A percentile compares a stretch with the other conserved stretches of the same genome.
Evolutionary conservation across 768 basidiomycete species (phyloP).

Genomic region (Suillus ampliporus): DNA sequence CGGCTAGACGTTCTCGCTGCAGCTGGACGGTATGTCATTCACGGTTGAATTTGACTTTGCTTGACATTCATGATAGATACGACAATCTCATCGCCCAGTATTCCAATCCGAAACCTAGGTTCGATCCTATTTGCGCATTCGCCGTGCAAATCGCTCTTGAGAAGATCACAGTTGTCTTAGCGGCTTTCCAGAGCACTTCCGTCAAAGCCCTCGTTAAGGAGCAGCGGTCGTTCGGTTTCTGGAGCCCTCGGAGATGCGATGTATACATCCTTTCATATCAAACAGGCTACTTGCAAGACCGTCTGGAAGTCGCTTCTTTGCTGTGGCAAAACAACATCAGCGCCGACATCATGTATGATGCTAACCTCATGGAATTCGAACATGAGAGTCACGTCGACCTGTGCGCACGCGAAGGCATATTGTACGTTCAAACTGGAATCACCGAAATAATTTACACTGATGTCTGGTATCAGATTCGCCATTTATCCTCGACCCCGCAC

Average conservation of each 20-base stretch:
- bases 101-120: constrained; percentile 57
- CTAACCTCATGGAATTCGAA: constrained; percentile 63
- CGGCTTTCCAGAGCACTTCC: constrained; percentile 68
- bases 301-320: constrained; percentile 76
- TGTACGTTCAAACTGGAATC: constrained; percentile 53
- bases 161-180: constrained; percentile 73
- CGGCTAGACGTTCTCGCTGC: constrained; percentile 73
- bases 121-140: constrained; percentile 65
- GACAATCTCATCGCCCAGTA: constrained; percentile 71
- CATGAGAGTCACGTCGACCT: constrained; percentile 69
- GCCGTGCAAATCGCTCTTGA: constrained; percentile 81
- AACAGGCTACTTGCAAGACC: constrained; percentile 74
- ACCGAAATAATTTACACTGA: constrained; percentile 33
- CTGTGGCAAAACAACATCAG: constrained; percentile 86
- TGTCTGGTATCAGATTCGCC: constrained; percentile 55
- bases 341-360: constrained; percentile 88
- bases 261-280: constrained; percentile 86
- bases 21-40: constrained; percentile 70
- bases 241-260: constrained; percentile 89
- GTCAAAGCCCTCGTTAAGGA: constrained; percentile 77
- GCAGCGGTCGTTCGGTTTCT: constrained; percentile 83
- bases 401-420: constrained; percentile 81
- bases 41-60: constrained; percentile 4
- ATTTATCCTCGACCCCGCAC: constrained; percentile 60
- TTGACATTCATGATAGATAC: constrained; percentile 52